Base-by-base conservation (phyloP, 2,329 filamentous ascomycete genomes). In the Biscogniauxia sp. region DNA sequence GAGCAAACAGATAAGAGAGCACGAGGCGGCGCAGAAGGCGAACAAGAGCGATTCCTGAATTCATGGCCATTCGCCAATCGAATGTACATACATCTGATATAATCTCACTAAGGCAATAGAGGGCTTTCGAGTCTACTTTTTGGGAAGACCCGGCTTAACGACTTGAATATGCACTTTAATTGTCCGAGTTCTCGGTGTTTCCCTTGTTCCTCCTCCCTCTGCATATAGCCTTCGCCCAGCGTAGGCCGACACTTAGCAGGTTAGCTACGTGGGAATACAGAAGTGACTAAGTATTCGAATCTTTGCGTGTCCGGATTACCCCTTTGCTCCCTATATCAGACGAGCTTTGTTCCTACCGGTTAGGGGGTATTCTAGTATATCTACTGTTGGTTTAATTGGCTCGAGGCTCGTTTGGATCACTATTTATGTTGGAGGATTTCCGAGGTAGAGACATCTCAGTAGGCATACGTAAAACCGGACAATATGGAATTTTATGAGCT, bases 1-100 rank as follows among this genome's bases (percentile, higher is more conserved):
- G 78, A 77, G 71, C 68, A 79, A 73, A 64, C 79, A 81, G 65
- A 77, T 80, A 63, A 75, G 72, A 62, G 78, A 80, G 68, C 69
- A 80, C 73, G 79, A 81, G 68, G 73, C 73, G 65, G 73, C 72
- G 53, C 73, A 78, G 60, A 72, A 69, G 64, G 68, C 64, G 26
- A 66, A 69, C 32, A 71, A 69, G 52, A 45, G 17, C 37, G 37
- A 45, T 45, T 45, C 37, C 37, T 45, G 11, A 45, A 45, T 26
- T 9, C 26, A 54, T 13, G n/a, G 52, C 17, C 6, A n/a, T 9
- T 45, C 37, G 7, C 37, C 6, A 45, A 17, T 45, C 4, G 2
- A 15, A 26, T 68, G 68, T 70, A 70, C 59, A 65, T 70, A 70
- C 59, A 65, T 66, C 68, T 69, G 62, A 52, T 50, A 60, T 60